Base-by-base conservation (phyloP, 2,329 filamentous ascomycete genomes). In the Coniella vitis region DNA sequence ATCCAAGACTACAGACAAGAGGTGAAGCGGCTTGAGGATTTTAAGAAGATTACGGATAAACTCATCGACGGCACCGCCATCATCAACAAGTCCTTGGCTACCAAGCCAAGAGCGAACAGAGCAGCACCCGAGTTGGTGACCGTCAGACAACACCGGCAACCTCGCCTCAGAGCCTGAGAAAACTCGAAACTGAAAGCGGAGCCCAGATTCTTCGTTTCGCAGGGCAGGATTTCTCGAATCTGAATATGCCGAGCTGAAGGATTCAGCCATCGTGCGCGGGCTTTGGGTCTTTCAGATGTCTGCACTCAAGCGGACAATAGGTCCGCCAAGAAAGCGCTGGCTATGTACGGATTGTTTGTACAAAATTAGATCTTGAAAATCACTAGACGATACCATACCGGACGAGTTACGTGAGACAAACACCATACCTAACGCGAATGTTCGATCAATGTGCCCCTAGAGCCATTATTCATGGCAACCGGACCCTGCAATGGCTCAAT, bases 1-100 rank as follows among this genome's bases (percentile, higher is more conserved):
- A 71, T 96, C 44, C 76, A 80, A n/a, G 74, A 72, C 37, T 69
- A 73, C 52, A 77, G 89, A 45, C 63, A 72, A 52, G 63, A 74
- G 61, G 62, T 71, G 19, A 63, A 74, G 44, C 58, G 74, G 51
- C 65, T 73, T 22, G 86, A 91, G 57, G 65, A 75, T 53, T 53
- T 69, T 59, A 77, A 69, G 60, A 65, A 68, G 49, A 66, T 80
- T 45, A 67, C 73, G 14, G 81, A 81, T 16, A 62, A 63, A 50
- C 55, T 87, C 41, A 65, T 90, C n/a, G 69, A 83, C 58, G 82
- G 82, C n/a, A 57, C 65, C 31, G 60, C 71, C 59, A 64, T 62
- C 48, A 75, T 83, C 46, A 64, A 76, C 38, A 49, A 63, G 32
- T 66, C 64, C 43, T 58, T 72, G 52, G 50, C 53, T 4, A 16